These are phyloP conservation scores for Kitagawia praeruptora DNA, from an alignment of 129 eudicot genomes.

Conservation along the genomic window DNA sequence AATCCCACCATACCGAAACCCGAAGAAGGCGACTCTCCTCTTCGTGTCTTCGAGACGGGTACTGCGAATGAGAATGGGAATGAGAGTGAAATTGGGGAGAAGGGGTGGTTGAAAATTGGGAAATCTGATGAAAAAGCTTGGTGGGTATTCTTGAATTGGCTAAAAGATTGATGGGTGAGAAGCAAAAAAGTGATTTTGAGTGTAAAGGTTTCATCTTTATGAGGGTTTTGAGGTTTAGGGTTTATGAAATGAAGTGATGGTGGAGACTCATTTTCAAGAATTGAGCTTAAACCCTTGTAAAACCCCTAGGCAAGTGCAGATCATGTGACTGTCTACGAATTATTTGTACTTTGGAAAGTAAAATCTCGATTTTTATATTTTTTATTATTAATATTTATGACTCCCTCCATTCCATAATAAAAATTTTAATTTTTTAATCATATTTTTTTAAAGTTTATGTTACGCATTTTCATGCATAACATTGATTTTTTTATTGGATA, in stretches of 20 bases:
- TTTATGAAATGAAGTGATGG: neutral
- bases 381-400: too few relatives aligned
- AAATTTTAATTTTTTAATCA: too few relatives aligned
- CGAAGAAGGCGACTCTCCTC: constrained; percentile 19
- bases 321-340: neutral
- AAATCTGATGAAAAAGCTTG: neutral
- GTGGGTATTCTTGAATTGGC: neutral
- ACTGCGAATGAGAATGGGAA: neutral
- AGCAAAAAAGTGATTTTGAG: neutral
- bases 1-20: constrained; percentile 99
- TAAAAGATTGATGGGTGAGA: neutral
- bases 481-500: too few relatives aligned
- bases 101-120: neutral
- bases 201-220: neutral
- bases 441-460: too few relatives aligned
- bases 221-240: neutral
- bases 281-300: neutral
- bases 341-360: neutral
- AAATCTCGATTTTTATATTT: too few relatives aligned
- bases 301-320: neutral
- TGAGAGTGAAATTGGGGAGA: neutral
- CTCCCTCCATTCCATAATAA: too few relatives aligned
- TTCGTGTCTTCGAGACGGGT: neutral
- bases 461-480: too few relatives aligned
- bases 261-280: neutral